Base-by-base conservation (phyloP, 2,329 filamentous ascomycete species). In the Stenocarpella maydis region DNA sequence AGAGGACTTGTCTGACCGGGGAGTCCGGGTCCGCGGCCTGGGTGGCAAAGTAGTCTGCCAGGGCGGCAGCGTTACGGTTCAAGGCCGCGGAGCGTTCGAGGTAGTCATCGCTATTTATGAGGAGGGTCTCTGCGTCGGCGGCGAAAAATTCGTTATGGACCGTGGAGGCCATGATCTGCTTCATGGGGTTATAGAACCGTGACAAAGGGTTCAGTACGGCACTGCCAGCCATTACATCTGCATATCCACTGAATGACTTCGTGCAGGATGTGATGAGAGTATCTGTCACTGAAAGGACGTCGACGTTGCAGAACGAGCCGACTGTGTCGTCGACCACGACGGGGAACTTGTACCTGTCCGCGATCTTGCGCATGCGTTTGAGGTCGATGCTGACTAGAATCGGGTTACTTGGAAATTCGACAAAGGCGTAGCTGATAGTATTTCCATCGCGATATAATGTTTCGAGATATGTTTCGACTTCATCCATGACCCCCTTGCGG, bases 221-320 rank as follows among this genome's bases (percentile, higher is more conserved):
- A 63, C 82, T 83, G n/a, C 84, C 87, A 41, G 79, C 86, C 79
- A 89, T 84, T 58, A 86, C 83, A 73, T 90, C 82, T 26, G 86
- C 82, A 70, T 83, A 83, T 19, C 88, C 88, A 70, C 79, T 87
- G 74, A 90, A 89, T 1, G 82, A 82, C 76, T 90, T 90, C n/a
- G 86, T 89, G 19, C 89, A 78, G 28, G 82, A 85, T 0, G 84
- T 84, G 19, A 86, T 72, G 37, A 90, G 71, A 0, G 87, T 75
- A 72, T 90, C 86, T 1, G 83, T 82, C 0, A 80, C 77, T 6
- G 77, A 72, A 4, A 87, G 75, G 41, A 90, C 75, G 74, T 89
- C 84, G 69, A 87, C 75, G 73, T 86, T 87, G 73, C 77, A 81
- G 67, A 84, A 84, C 34, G 80, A 80, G n/a, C 79, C 80, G 54